A percentile compares a stretch with the other conserved stretches of the same genome.
Conservation (phyloP, 768 basidiomycete species). For the Neoboletus magnificus region DNA sequence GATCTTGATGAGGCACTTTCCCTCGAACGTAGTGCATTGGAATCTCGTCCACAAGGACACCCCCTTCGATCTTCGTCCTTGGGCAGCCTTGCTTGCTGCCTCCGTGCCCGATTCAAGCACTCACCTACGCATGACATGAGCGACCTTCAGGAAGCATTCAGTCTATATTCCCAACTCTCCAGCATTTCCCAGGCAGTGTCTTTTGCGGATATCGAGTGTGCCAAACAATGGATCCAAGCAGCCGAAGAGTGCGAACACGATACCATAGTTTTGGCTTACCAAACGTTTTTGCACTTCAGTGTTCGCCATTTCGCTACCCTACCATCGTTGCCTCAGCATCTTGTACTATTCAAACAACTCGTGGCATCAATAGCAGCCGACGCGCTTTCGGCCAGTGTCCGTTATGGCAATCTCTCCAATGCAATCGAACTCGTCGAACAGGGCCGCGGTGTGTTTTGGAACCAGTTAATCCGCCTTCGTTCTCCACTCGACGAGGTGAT, state of each 20-base stretch:
- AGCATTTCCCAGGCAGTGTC: background rate
- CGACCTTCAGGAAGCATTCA: background rate
- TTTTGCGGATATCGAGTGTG: background rate
- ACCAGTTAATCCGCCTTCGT: constrained; percentile 14
- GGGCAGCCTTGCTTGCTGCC: too few species aligned
- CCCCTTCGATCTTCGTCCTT: too few species aligned
- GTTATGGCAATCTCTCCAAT: background rate
- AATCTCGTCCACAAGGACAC: background rate
- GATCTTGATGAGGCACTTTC: too few species aligned
- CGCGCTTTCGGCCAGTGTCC: background rate
- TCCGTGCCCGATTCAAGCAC: too few species aligned
- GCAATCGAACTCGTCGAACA: constrained; percentile 32
- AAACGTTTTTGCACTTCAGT: background rate
- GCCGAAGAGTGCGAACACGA: background rate
- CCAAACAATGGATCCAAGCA: background rate
- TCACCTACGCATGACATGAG: too few species aligned
- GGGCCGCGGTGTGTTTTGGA: constrained; percentile 24
- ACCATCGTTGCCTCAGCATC: background rate
- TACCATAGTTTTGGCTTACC: background rate
- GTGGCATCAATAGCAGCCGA: background rate
- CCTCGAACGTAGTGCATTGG: too few species aligned
- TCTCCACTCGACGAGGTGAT: background rate
- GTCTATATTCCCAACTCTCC: too few species aligned
- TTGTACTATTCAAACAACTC: background rate
- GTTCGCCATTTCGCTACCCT: background rate